Conservation (phyloP, 345 rosid species). For the Salix udensis region DNA sequence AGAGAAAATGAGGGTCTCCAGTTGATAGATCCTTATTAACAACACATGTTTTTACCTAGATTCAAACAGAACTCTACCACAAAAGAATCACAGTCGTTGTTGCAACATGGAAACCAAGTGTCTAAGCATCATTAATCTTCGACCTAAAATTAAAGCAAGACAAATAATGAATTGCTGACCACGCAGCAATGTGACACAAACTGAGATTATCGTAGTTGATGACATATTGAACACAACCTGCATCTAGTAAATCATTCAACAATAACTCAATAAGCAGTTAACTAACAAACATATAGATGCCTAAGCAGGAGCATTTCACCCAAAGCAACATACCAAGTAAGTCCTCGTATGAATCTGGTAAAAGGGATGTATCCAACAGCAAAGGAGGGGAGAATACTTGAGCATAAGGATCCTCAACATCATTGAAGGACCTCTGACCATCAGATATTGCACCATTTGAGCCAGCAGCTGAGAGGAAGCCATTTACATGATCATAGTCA, state of each 20-base stretch:
- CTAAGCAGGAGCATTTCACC: background rate
- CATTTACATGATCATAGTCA: conserved; percentile 63
- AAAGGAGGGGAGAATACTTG: conserved; percentile 92
- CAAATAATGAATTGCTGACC: background rate
- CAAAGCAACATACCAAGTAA: conserved; percentile 64
- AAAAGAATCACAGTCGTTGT: background rate
- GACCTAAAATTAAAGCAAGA: background rate
- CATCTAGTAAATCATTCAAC: background rate
- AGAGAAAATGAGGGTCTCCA: no score
- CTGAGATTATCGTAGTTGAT: background rate
- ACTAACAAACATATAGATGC: background rate
- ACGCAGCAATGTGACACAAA: background rate
- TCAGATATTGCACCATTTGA: conserved; percentile 59
- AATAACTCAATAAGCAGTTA: background rate
- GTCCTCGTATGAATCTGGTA: conserved; percentile 81
- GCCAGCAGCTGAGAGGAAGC: conserved; percentile 61
- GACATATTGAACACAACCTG: background rate
- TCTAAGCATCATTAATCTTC: background rate
- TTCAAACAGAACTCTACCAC: background rate
- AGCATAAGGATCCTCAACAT: conserved; percentile 57
- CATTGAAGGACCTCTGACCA: conserved; percentile 54
- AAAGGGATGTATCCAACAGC: conserved; percentile 65
- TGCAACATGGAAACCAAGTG: background rate
- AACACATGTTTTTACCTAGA: background rate
- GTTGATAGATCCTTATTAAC: no score